phyloP scores from a whole-genome alignment of 2,329 filamentous ascomycete species.

The Ophiostoma montium region DNA sequence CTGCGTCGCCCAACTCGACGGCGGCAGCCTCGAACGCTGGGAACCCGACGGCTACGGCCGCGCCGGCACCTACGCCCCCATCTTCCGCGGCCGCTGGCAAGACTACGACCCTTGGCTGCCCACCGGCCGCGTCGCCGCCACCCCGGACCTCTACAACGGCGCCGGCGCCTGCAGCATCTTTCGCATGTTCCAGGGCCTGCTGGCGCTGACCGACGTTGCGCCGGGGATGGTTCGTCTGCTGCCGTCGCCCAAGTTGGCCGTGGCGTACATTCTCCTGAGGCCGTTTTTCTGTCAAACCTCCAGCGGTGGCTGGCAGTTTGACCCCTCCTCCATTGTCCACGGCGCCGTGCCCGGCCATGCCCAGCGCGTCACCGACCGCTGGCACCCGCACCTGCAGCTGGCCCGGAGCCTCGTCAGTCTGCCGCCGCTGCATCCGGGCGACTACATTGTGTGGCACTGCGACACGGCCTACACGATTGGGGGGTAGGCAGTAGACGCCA shows the following conservation, averaged over 20 bases:
- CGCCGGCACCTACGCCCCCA: slow-evolving; percentile 38
- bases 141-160: slow-evolving; percentile 43
- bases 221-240: slow-evolving; percentile 33
- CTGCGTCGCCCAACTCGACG: too few species aligned
- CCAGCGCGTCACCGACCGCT: slow-evolving; percentile 41
- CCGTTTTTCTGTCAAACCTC: slow-evolving; percentile 33
- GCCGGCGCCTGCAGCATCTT: slow-evolving; percentile 43
- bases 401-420: slow-evolving; percentile 40
- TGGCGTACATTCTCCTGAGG: slow-evolving; percentile 33
- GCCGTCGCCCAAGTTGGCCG: slow-evolving; percentile 33
- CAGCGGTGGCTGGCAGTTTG: slow-evolving; percentile 27
- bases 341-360: slow-evolving; percentile 44
- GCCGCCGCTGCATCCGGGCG: slow-evolving; percentile 38
- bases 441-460: slow-evolving; percentile 46
- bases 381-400: slow-evolving; percentile 42
- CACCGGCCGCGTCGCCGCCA: slow-evolving; percentile 36
- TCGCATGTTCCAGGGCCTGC: slow-evolving; percentile 44
- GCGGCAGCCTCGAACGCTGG: slow-evolving; percentile 59
- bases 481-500: slow-evolving; percentile 22
- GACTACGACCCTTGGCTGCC: slow-evolving; percentile 42
- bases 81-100: slow-evolving; percentile 42
- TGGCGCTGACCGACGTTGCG: slow-evolving; percentile 37
- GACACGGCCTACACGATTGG: slow-evolving; percentile 43
- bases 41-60: slow-evolving; percentile 53
- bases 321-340: slow-evolving; percentile 42